These are phyloP conservation scores for Hanseniaspora sp. DNA, from an alignment of 1,139 yeast genomes.

Conservation along the genomic window DNA sequence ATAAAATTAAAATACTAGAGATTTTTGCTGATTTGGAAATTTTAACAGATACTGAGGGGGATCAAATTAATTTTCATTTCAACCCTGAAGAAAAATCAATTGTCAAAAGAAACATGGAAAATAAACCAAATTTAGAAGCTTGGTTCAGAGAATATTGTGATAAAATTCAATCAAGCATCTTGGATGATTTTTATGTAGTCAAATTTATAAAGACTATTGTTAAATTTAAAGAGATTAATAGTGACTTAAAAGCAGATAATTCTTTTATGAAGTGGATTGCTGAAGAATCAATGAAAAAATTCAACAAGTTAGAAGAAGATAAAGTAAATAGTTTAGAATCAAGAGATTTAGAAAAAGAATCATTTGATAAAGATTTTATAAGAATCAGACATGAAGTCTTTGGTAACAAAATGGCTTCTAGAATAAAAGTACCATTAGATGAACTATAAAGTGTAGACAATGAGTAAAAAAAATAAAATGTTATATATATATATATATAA, in stretches of 20 bases:
- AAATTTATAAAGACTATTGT: conserved; percentile 37
- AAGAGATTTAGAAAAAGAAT: conserved; percentile 28
- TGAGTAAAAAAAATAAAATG: not conserved
- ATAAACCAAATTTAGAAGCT: conserved; percentile 17
- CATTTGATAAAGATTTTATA: conserved; percentile 39
- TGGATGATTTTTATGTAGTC: conserved; percentile 36
- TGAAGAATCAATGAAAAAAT: conserved; percentile 37
- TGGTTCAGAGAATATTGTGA: conserved; percentile 25
- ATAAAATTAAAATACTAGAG: conserved; percentile 26
- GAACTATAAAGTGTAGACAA: conserved; percentile 17
- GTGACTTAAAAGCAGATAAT: conserved; percentile 24
- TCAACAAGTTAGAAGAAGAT: conserved; percentile 28
- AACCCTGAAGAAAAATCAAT: conserved; percentile 12
- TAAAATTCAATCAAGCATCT: conserved; percentile 24
- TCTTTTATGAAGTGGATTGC: conserved; percentile 54
- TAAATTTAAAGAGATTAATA: conserved; percentile 27
- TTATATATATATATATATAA: too few species aligned
- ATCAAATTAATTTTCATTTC: not conserved
- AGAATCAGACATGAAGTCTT: conserved; percentile 58
- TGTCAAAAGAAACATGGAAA: conserved; percentile 17
- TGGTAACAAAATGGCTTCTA: conserved; percentile 63
- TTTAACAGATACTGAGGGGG: not conserved
- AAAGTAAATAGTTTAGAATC: conserved; percentile 20
- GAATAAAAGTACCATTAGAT: conserved; percentile 26
- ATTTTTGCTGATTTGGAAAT: conserved; percentile 21